Conservation (phyloP, 306 rosid species). For the Quercus wislizeni region DNA sequence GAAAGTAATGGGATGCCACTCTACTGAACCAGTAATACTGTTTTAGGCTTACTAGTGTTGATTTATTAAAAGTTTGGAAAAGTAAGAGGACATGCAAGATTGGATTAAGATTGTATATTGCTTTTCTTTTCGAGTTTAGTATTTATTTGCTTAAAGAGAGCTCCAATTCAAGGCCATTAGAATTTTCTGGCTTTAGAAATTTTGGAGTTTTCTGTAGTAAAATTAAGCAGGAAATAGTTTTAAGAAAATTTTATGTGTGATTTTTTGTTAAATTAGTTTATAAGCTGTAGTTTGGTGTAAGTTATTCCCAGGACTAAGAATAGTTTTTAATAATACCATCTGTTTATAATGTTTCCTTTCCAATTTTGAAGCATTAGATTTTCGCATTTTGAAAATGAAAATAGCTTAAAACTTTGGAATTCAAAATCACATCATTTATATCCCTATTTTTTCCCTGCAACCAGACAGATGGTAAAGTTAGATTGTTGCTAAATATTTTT, state of each 20-base stretch:
- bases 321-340: not conserved
- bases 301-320: not conserved
- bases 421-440: not conserved
- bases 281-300: not conserved
- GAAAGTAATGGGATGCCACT: no score
- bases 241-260: not conserved
- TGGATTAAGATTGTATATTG: not conserved
- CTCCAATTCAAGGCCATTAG: not conserved
- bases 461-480: constrained; percentile 3
- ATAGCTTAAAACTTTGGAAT: not conserved
- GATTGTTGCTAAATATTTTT: constrained; percentile 25
- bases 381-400: not conserved
- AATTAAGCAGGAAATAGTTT: not conserved
- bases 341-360: not conserved
- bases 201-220: no score
- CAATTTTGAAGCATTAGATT: not conserved
- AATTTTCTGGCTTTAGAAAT: not conserved
- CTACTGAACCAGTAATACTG: not conserved
- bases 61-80: not conserved
- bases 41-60: not conserved
- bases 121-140: not conserved
- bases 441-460: not conserved
- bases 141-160: not conserved
- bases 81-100: not conserved
- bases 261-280: not conserved